phyloP scores from a whole-genome alignment of 768 basidiomycete genomes.

The Psilocybe cyanescens region DNA sequence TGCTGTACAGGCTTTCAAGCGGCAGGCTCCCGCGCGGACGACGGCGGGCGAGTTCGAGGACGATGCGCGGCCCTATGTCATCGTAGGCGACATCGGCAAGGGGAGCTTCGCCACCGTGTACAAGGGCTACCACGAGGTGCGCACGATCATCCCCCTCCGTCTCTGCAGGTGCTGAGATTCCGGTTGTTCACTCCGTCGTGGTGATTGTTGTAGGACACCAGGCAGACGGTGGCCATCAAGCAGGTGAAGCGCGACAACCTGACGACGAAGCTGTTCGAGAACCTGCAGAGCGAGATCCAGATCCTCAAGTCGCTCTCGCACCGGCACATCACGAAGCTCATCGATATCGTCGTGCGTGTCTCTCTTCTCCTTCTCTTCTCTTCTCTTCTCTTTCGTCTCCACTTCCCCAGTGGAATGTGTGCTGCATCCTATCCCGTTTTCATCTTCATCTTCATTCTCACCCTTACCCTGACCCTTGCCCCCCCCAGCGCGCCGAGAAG shows the following conservation, averaged over 20 bases:
- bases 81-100: constrained; percentile 78
- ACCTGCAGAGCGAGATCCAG: constrained; percentile 97
- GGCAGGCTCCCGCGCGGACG: constrained; percentile 13
- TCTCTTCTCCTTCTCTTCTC: not conserved
- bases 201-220: constrained; percentile 58
- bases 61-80: constrained; percentile 77
- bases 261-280: constrained; percentile 92
- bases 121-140: constrained; percentile 88
- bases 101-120: constrained; percentile 98
- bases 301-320: constrained; percentile 95
- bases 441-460: too few relatives aligned
- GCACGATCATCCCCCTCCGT: constrained; percentile 24
- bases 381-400: not conserved
- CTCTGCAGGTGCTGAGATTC: not conserved
- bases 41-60: constrained; percentile 45
- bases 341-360: constrained; percentile 83
- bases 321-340: constrained; percentile 88
- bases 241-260: constrained; percentile 88
- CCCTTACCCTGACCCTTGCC: too few relatives aligned
- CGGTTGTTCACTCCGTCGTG: not conserved
- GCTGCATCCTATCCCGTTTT: too few relatives aligned
- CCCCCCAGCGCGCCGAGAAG: constrained; percentile 66
- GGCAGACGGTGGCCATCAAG: constrained; percentile 89
- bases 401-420: not conserved
- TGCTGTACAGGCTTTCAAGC: constrained; percentile 25